Evolutionary conservation across 1,284 basidiomycete genomes (phyloP), one percentile per base, ranked within the genome.

Genomic region (Leccinum solheimii): DNA sequence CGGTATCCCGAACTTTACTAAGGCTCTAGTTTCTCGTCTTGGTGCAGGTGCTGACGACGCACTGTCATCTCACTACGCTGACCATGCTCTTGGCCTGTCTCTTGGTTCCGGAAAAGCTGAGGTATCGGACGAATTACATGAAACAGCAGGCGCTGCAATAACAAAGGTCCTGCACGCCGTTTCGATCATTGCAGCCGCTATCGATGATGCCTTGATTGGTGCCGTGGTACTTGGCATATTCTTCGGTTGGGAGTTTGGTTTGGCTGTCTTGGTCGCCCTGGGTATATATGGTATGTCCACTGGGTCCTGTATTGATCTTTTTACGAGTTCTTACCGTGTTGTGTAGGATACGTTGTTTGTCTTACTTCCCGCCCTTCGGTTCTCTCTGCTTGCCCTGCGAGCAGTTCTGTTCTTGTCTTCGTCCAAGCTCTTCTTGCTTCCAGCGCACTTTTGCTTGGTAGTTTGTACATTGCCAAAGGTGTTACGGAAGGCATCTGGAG

Each of bases 141-240:
- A 82, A 70, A 91, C 81, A 64, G 92, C 83, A 69, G 97, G 88
- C 77, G 96, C 83, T 45, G 98, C 84, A 78, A 93, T 86, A 71
- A 84, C 86, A 65, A 98, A 86, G 85, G 98, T 88, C 78, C 93
- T 88, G 81, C 94, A 86, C 80, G 96, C 87, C 78, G 93, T 84
- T 80, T 96, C 62, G 81, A 74, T 96, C 86, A 74, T 92, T 83
- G 68, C 91, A 80, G 53, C 95, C 1, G 92, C 89, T 34, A 86
- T 95, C 67, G 79, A 92, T 60, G 94, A 96, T 76, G 87, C 91
- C 61, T 68, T 80, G 48, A 76, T 92, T 55, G 90, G 91, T 11
- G 80, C 91, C 43, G 79, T 86, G 16, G 79, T 88, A 23, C 88
- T 92, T 70, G 81, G 80, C 59, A 66, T 87, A 61, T 76, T 81